A percentile compares a stretch with the other conserved stretches of the same genome.
phyloP scores from a whole-genome alignment of 1,284 basidiomycete genomes.

The Microbotryum scabiosae region DNA sequence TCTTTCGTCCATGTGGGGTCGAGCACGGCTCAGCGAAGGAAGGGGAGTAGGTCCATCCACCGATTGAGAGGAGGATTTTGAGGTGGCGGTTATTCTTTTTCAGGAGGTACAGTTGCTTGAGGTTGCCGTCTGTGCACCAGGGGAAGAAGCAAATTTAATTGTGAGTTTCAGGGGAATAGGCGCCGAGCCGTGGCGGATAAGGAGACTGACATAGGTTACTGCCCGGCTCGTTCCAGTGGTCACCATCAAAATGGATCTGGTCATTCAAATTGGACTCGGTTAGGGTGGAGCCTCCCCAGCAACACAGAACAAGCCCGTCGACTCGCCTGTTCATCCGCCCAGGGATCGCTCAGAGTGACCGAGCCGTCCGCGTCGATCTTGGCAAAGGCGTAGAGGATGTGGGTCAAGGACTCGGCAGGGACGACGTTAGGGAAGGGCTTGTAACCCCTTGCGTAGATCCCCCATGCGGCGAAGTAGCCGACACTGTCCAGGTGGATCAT shows the following conservation, averaged over 20 bases:
- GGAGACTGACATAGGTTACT: constrained; percentile 11
- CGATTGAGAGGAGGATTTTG: constrained; percentile 41
- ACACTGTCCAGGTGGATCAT: constrained; percentile 7
- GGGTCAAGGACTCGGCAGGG: constrained; percentile 60
- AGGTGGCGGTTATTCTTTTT: constrained; percentile 59
- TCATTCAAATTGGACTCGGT: too few relatives aligned
- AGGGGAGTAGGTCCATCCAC: constrained; percentile 38
- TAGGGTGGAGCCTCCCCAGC: too few relatives aligned
- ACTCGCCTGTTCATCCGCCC: constrained; percentile 66
- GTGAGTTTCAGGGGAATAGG: constrained; percentile 2
- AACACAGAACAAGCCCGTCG: background rate
- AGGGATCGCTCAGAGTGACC: constrained; percentile 58
- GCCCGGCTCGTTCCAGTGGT: constrained; percentile 71
- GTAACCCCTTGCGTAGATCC: constrained; percentile 38
- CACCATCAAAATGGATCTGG: constrained; percentile 51
- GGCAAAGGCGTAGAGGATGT: constrained; percentile 80
- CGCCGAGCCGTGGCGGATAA: too few relatives aligned
- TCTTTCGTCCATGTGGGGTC: constrained; percentile 45
- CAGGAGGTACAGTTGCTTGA: constrained; percentile 76
- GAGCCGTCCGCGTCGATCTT: constrained; percentile 62
- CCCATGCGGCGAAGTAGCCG: constrained; percentile 51
- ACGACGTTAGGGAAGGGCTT: constrained; percentile 42
- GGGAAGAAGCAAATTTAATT: constrained; percentile 8
- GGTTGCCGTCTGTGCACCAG: constrained; percentile 59
- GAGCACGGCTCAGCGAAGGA: constrained; percentile 29